Evolutionary conservation across 1,139 yeast species (phyloP), one percentile per base, ranked within the genome.

Genomic region (Pneumocystis jirovecii): DNA sequence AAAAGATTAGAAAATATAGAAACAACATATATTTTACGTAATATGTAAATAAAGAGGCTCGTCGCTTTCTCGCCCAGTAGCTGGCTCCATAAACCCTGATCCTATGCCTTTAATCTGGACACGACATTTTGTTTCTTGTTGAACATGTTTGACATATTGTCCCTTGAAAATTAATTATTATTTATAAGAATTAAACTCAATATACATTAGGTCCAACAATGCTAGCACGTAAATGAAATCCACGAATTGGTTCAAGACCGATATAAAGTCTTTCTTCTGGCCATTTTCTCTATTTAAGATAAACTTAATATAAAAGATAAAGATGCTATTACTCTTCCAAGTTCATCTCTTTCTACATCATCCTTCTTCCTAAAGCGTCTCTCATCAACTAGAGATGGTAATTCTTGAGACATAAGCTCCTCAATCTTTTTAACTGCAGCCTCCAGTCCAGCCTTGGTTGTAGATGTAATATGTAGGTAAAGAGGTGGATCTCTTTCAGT

Each of bases 81-180:
- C 66, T 57, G 71, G 68, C 61, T 76, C 78, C 45, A 74, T 63
- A 67, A 71, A 76, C 3, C 76, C 76, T 7, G 78, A 74, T 21
- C 78, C 78, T 25, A 71, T 69, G n/a, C 79, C 79, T 67, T 75
- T 76, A 62, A 77, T 70, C 64, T 73, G 76, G 15, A 76, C 75
- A 19, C 73, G 68, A 60, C 75, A 71, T 3, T 74, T 75, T 1
- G 79, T 75, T 60, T 73, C 77, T 44, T 64, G 65, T 63, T 72
- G 73, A 59, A 76, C 75, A 68, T 77, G 79, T 69, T 76, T 76
- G 60, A 77, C 74, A 65, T 77, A 76, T 62, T 72, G 74, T n/a
- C 77, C 78, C 15, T 67, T 65, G n/a, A 57, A 60, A 50, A 60
- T 50, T 29, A 60, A 31, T 60, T 31, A 21, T 15, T 15, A 29